Percentiles rank a stretch among this genome's conserved stretches.
Conservation (phyloP, 2,329 filamentous ascomycete genomes). For the Sclerotinia borealis region DNA sequence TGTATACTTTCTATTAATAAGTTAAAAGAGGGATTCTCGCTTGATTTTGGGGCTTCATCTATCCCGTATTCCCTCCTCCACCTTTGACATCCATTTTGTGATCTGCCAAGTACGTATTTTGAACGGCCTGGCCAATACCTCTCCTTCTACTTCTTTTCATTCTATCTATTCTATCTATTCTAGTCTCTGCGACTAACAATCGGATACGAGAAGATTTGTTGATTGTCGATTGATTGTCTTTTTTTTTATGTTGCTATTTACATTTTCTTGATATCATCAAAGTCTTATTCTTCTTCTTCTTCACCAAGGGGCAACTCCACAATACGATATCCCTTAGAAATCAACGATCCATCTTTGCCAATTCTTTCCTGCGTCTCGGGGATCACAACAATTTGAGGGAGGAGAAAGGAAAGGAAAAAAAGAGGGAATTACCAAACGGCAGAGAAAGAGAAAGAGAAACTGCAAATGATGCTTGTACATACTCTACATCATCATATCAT, state of each 20-base stretch:
- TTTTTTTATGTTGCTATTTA: neutral
- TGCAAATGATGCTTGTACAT: slow-evolving; percentile 4
- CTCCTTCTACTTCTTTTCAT: neutral
- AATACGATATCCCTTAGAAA: neutral
- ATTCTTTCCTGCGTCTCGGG: neutral
- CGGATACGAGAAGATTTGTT: neutral
- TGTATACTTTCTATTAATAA: no score
- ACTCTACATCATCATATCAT: neutral
- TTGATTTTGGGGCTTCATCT: no score
- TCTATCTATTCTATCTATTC: neutral
- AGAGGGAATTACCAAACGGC: slow-evolving; percentile 6
- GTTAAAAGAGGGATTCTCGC: no score
- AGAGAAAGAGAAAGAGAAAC: neutral
- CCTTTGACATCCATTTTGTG: neutral
- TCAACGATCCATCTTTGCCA: neutral
- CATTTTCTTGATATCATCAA: neutral
- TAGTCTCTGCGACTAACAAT: neutral
- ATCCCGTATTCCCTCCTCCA: no score
- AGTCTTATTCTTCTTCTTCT: neutral
- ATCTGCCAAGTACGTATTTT: neutral
- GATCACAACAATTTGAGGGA: neutral
- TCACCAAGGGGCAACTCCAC: slow-evolving; percentile 3
- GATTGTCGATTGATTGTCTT: neutral
- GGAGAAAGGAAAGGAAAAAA: neutral
- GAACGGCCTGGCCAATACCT: neutral